These are phyloP conservation scores for Hemisphaericaspora subhashii DNA, from an alignment of 1,139 yeast genomes.

Conservation along the genomic window DNA sequence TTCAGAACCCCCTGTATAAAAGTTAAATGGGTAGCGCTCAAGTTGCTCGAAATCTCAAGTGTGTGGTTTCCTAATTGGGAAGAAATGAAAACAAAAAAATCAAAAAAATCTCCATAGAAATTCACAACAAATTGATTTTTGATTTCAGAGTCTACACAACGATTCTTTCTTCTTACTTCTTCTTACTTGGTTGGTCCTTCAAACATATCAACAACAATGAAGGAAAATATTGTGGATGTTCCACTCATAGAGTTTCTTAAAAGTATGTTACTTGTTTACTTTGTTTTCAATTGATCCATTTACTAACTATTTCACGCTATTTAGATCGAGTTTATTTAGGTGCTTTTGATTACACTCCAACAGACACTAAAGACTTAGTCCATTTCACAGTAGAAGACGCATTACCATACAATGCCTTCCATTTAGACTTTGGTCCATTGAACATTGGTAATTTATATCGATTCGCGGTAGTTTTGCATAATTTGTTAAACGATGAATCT, in stretches of 20 bases:
- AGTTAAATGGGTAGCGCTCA: too few species aligned
- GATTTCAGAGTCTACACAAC: neutral
- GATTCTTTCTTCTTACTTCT: neutral
- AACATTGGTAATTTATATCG: conserved; percentile 91
- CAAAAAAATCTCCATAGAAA: neutral
- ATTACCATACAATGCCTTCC: conserved; percentile 88
- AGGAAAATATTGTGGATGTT: conserved; percentile 16
- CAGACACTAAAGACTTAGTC: conserved; percentile 72
- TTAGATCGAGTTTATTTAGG: conserved; percentile 85
- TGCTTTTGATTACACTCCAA: conserved; percentile 79
- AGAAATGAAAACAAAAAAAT: conserved; percentile 4
- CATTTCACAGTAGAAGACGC: conserved; percentile 92
- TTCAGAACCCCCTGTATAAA: too few species aligned
- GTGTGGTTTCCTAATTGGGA: conserved; percentile 9
- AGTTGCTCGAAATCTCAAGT: too few species aligned
- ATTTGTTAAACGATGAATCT: conserved; percentile 78
- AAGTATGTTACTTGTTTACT: conserved; percentile 27
- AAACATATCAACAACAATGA: conserved; percentile 9
- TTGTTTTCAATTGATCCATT: neutral
- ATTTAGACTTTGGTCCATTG: conserved; percentile 93
- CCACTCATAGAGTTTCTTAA: conserved; percentile 49
- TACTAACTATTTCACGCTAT: conserved; percentile 22
- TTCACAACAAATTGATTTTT: neutral
- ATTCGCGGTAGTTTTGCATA: conserved; percentile 92
- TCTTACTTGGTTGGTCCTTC: neutral